Evolutionary conservation across 345 rosid genomes (phyloP), one percentile per base, ranked within the genome.

Genomic region (Acer negundo): DNA sequence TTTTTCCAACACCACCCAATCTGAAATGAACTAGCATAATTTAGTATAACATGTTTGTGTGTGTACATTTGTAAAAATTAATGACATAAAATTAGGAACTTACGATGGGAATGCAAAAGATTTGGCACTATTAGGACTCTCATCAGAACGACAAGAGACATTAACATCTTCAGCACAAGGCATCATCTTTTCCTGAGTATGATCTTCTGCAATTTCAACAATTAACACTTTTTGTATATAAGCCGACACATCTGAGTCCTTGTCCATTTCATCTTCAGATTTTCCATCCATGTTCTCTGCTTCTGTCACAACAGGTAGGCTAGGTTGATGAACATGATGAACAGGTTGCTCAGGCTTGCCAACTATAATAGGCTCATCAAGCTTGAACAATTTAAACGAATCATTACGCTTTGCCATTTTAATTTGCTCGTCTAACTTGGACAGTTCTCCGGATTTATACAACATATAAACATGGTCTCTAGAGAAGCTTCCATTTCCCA

Each of bases 101-200:
- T 84, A 96, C 98, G 85, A 2, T 19, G 91, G 97, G 82, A 92
- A 96, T 10, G 85, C 91, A 75, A 94, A 92, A 35, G 99, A 94
- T 16, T 72, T 38, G 23, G 78, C 74, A 80, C 98, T 92, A 64
- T 81, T 67, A 20, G 15, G 78, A 24, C 89, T 90, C 0, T 79
- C 82, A 20, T 78, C 85, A 19, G 92, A 88, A 56, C 6, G 87
- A 20, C 69, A 62, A 19, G 89, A 80, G n/a, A 76, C 17, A 10
- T 72, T 67, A 40, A 53, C 62, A 24, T 76, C 82, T 3, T 80
- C 86, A 2, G 2, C 46, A 20, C 44, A 67, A 15, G 82, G 51
- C 40, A 67, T 12, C 58, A 67, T 12, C 58, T 66, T 78, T 46
- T 78, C 82, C 75, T 69, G 63, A 16, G 9, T 28, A 19, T 55